Conservation (phyloP, 495 filamentous ascomycete genomes). For the Xylaria cubensis region DNA sequence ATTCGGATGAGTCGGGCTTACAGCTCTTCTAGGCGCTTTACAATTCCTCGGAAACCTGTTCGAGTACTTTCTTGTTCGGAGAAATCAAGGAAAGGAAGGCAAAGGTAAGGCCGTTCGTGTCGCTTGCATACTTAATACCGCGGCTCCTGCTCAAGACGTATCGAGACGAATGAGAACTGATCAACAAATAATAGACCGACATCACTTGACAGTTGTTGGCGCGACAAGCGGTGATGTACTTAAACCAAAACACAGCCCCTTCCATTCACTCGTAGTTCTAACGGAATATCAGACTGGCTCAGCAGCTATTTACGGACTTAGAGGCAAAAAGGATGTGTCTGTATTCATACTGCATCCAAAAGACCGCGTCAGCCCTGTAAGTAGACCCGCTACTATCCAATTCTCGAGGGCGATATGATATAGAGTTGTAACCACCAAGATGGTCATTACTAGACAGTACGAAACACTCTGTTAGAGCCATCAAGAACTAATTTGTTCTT, state of each 20-base stretch:
- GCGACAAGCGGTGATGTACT: slow-evolving; percentile 82
- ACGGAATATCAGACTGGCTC: slow-evolving; percentile 68
- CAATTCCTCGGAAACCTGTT: slow-evolving; percentile 95
- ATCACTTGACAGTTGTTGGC: slow-evolving; percentile 89
- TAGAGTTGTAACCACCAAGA: neutral
- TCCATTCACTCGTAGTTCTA: neutral
- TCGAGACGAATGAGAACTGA: slow-evolving; percentile 1
- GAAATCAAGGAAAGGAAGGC: slow-evolving; percentile 71
- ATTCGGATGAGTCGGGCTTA: slow-evolving; percentile 29
- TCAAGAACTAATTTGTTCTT: neutral
- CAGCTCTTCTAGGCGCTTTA: slow-evolving; percentile 63
- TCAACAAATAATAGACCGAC: slow-evolving; percentile 66
- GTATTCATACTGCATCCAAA: slow-evolving; percentile 90
- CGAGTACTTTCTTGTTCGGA: slow-evolving; percentile 89
- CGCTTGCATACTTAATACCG: neutral
- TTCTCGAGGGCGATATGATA: neutral
- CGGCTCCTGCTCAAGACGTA: too few relatives aligned
- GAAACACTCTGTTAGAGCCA: too few relatives aligned
- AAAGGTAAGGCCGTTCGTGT: slow-evolving; percentile 10
- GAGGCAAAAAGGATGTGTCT: slow-evolving; percentile 95
- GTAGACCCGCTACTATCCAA: neutral
- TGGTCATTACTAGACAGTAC: neutral
- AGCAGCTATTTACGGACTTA: slow-evolving; percentile 94
- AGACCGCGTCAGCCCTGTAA: slow-evolving; percentile 74
- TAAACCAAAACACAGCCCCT: neutral